phyloP scores from a whole-genome alignment of 148 eudicot species.

The Bassia scoparia region DNA sequence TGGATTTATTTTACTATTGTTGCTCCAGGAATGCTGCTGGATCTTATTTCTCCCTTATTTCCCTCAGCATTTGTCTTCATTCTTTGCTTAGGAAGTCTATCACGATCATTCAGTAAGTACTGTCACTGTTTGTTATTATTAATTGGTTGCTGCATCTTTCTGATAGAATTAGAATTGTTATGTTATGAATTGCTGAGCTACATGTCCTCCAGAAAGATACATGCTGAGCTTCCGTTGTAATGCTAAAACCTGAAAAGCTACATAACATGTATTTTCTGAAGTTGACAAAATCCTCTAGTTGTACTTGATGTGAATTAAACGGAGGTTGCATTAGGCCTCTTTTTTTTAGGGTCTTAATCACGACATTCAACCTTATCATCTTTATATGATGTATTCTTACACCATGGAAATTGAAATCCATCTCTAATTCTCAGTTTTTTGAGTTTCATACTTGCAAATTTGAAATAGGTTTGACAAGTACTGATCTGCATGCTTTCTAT shows the following conservation, averaged over 20 bases:
- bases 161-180: background rate
- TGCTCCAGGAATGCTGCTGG: conserved; percentile 97
- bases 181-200: no score
- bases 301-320: background rate
- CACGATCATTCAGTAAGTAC: conserved; percentile 96
- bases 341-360: background rate
- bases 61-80: conserved; percentile 91
- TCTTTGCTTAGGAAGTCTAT: conserved; percentile 93
- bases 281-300: background rate
- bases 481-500: background rate
- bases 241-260: background rate
- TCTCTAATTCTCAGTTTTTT: background rate
- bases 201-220: background rate
- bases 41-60: conserved; percentile 91
- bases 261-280: background rate
- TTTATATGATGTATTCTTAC: background rate
- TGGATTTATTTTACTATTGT: conserved; percentile 15
- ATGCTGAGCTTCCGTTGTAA: background rate
- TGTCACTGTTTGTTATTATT: background rate
- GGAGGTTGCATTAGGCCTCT: background rate
- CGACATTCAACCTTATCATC: background rate
- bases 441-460: background rate
- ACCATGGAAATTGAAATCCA: background rate
- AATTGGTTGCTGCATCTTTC: background rate
- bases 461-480: background rate